phyloP scores from a whole-genome alignment of 1,284 basidiomycete species.

The Ustanciosporium gigantosporum region DNA sequence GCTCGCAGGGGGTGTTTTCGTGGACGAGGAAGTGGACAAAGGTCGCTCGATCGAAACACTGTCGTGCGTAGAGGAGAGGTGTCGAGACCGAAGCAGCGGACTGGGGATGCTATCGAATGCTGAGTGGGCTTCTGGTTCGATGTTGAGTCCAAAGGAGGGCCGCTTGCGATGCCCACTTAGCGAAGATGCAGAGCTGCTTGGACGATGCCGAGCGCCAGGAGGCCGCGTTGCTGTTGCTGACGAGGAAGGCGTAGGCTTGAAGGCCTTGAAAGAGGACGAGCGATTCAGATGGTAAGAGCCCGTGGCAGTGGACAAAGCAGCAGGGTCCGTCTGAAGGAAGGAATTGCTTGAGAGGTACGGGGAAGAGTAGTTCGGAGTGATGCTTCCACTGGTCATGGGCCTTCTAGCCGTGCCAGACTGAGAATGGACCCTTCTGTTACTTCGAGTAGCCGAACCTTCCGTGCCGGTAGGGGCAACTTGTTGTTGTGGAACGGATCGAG shows the following conservation, averaged over 20 bases:
- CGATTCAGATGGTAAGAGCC: constrained; percentile 1
- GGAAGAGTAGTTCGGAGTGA: background rate
- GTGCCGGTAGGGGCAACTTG: too few relatives aligned
- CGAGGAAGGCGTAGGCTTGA: background rate
- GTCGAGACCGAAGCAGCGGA: constrained; percentile 20
- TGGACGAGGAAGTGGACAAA: too few relatives aligned
- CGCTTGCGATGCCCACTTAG: constrained; percentile 26
- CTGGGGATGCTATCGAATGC: constrained; percentile 41
- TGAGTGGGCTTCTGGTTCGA: constrained; percentile 33
- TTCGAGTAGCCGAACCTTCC: too few relatives aligned
- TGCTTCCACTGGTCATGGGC: too few relatives aligned
- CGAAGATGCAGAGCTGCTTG: constrained; percentile 13
- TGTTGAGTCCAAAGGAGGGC: constrained; percentile 33
- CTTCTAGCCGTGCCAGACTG: too few relatives aligned
- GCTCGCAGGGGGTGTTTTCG: too few relatives aligned
- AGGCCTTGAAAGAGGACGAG: constrained; percentile 5
- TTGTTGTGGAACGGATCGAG: too few relatives aligned
- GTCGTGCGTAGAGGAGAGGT: constrained; percentile 1
- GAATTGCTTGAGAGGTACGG: background rate
- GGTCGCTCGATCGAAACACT: background rate
- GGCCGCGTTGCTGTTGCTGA: background rate
- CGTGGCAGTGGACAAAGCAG: too few relatives aligned
- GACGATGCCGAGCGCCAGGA: constrained; percentile 8
- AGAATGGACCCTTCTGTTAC: too few relatives aligned
- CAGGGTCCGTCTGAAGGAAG: background rate